Percentiles rank a stretch among this genome's conserved stretches.
Conservation (phyloP, 2,329 filamentous ascomycete species). For the Colletotrichum melonis region DNA sequence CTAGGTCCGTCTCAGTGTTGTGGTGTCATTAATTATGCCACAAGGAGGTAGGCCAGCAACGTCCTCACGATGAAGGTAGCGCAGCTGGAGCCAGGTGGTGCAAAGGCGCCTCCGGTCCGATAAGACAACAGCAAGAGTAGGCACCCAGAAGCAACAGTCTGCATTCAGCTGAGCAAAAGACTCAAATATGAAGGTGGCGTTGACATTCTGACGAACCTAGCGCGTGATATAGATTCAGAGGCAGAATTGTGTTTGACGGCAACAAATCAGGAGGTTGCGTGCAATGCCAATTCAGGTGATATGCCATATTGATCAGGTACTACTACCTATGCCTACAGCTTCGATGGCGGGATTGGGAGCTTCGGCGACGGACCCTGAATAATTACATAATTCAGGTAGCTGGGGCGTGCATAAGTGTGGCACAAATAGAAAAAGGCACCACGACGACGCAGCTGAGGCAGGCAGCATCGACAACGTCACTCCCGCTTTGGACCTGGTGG, state of each 20-base stretch:
- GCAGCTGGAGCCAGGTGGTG: neutral
- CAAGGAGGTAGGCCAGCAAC: neutral
- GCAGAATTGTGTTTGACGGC: neutral
- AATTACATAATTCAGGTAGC: constrained; percentile 21
- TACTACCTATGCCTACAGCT: neutral
- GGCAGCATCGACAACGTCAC: constrained; percentile 52
- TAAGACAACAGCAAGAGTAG: neutral
- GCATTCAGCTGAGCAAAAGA: constrained; percentile 24
- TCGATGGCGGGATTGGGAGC: neutral
- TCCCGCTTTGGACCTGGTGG: constrained; percentile 33
- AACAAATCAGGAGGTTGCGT: neutral
- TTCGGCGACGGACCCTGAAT: neutral
- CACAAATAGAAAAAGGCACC: neutral
- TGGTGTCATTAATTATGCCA: neutral
- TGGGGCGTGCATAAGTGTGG: constrained; percentile 8
- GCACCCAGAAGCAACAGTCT: neutral
- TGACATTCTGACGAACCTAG: neutral
- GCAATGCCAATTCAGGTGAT: neutral
- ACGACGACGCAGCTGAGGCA: constrained; percentile 33
- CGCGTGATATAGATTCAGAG: neutral
- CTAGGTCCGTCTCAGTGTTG: too few species aligned
- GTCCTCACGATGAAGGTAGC: neutral
- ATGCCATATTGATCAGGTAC: neutral
- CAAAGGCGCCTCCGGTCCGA: neutral
- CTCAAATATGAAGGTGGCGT: constrained; percentile 19